Evolutionary conservation across 2,329 filamentous ascomycete species (phyloP), one percentile per base, ranked within the genome.

Genomic region (Cryoendolithus antarcticus): DNA sequence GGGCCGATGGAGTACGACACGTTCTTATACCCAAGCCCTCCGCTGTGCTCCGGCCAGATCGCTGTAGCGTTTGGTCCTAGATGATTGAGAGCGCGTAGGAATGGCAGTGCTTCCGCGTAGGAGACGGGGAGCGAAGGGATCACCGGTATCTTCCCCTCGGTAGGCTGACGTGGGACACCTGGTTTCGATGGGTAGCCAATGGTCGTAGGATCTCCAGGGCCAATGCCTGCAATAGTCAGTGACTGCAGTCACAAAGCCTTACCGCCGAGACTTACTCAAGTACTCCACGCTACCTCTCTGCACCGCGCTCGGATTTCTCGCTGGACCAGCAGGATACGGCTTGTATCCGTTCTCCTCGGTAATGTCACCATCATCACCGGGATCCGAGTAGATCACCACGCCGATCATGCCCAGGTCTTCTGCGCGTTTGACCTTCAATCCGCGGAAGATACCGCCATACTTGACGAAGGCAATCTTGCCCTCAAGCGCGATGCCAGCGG

Each of bases 61-160:
- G 86, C 77, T 4, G 75, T 72, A 0, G 82, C 80, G 49, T 79
- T 75, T 4, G 84, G 85, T 4, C 89, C 91, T 54, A 93, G 75
- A 6, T 86, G 88, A 53, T 96, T 95, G 36, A 98, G 71, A 0
- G 88, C 82, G 56, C 81, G 83, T n/a, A 96, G 72, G 9, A 96
- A 75, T 0, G 89, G 89, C 2, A 95, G 60, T 0, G 84, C 88
- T 50, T 96, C 89, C 5, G 69, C 63, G 56, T 93, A 95, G 0
- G 89, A 95, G 37, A 96, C 83, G 3, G 89, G 89, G 1, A 95
- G 65, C 1, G 89, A 96, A 0, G 91, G 89, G 39, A 96, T 96
- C 3, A 74, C 77, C 0, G 91, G 84, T 27, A 81, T 91, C 5
- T 74, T 72, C 21, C 73, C 67, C 12, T 85, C 70, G 0, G 80